Evolutionary conservation across 208 protist species (phyloP).

Genomic region (Willaertia magna): DNA sequence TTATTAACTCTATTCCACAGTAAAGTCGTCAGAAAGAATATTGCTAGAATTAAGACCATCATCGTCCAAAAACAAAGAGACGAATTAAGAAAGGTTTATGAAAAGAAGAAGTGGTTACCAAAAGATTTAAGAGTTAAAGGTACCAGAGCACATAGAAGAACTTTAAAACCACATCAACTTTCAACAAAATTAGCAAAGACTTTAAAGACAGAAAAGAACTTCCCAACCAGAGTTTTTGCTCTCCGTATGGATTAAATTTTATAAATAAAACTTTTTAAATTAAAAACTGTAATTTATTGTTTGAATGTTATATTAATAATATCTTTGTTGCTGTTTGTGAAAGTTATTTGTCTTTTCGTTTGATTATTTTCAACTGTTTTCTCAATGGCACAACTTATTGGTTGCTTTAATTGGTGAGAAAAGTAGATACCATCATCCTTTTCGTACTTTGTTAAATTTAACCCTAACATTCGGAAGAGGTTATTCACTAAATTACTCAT

Average conservation of each 20-base stretch:
- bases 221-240: neutral
- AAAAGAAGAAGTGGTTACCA: neutral
- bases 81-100: constrained; percentile 78
- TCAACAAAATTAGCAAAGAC: neutral
- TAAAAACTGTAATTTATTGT: no score
- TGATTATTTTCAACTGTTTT: no score
- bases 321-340: no score
- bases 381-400: no score
- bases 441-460: no score
- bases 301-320: no score
- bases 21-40: constrained; percentile 77
- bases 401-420: no score
- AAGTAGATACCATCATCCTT: no score
- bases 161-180: neutral
- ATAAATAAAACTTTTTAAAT: no score
- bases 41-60: constrained; percentile 90
- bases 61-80: constrained; percentile 84
- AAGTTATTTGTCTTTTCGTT: no score
- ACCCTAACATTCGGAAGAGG: no score
- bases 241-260: neutral
- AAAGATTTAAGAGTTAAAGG: neutral
- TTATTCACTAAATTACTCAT: no score
- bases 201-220: neutral
- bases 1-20: neutral
- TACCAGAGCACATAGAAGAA: constrained; percentile 9